A percentile compares a stretch with the other conserved stretches of the same genome.
These are phyloP conservation scores for Ophiostoma australiae DNA, from an alignment of 2,329 filamentous ascomycete species.

Conservation along the genomic window DNA sequence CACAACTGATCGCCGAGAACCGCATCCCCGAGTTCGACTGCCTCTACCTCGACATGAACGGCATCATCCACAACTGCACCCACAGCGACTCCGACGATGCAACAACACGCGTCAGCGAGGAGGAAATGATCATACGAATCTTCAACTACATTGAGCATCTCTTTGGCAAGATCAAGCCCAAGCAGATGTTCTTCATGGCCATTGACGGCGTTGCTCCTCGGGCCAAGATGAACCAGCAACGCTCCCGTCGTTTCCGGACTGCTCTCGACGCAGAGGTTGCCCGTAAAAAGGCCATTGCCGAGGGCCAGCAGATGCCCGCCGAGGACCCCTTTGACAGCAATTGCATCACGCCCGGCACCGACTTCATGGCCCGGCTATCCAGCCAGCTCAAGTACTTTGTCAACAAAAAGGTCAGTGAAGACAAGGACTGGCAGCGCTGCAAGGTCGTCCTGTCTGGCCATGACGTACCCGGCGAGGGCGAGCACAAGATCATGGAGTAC, in stretches of 20 bases:
- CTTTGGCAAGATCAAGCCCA: constrained; percentile 97
- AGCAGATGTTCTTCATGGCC: constrained; percentile 99
- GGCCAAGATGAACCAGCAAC: constrained; percentile 99
- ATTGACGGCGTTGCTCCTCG: constrained; percentile 96
- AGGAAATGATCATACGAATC: constrained; percentile 99
- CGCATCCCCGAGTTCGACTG: constrained; percentile 98
- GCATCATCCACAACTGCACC: constrained; percentile 99
- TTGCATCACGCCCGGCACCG: constrained; percentile 93
- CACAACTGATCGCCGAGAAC: constrained; percentile 96
- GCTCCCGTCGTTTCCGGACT: constrained; percentile 88
- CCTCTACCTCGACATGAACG: constrained; percentile 98
- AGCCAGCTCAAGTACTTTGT: constrained; percentile 96
- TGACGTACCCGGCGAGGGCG: constrained; percentile 94
- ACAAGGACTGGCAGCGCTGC: constrained; percentile 94
- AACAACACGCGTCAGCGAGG: constrained; percentile 87
- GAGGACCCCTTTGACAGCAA: constrained; percentile 98
- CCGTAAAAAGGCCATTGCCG: constrained; percentile 82
- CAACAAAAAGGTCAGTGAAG: constrained; percentile 97
- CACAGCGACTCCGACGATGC: constrained; percentile 93
- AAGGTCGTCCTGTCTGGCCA: constrained; percentile 95
- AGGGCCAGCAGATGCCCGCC: constrained; percentile 89
- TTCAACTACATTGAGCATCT: constrained; percentile 99
- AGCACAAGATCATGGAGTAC: constrained; percentile 99
- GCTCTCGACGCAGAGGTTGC: constrained; percentile 85
- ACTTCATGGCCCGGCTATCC: constrained; percentile 96